phyloP scores from a whole-genome alignment of 768 basidiomycete species.

The Suillus placidus region DNA sequence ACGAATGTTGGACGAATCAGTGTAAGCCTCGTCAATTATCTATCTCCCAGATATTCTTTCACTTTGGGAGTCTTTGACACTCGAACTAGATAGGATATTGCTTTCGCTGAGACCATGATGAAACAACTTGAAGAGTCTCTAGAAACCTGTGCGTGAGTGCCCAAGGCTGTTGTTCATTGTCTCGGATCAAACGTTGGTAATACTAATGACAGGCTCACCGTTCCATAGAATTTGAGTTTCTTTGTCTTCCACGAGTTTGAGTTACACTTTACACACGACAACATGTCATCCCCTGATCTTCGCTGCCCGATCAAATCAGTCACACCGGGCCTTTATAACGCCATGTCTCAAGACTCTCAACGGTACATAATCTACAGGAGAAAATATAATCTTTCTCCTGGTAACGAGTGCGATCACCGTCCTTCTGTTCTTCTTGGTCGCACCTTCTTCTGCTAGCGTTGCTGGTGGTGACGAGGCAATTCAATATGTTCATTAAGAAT shows the following conservation, averaged over 20 bases:
- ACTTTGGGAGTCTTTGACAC: background rate
- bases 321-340: background rate
- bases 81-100: background rate
- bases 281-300: constrained; percentile 3
- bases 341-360: constrained; percentile 8
- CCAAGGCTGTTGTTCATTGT: constrained; percentile 1
- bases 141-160: constrained; percentile 6
- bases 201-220: background rate
- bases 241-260: constrained; percentile 9
- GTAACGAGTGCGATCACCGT: constrained; percentile 14
- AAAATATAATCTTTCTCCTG: constrained; percentile 25
- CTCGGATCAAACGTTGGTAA: background rate
- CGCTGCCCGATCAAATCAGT: constrained; percentile 6
- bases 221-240: background rate
- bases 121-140: background rate
- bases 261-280: constrained; percentile 6
- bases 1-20: constrained; percentile 4
- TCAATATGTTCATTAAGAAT: constrained; percentile 15
- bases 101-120: background rate
- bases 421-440: constrained; percentile 9
- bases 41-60: background rate
- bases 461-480: constrained; percentile 13
- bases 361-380: constrained; percentile 3
- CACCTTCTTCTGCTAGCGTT: constrained; percentile 4
- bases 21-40: background rate